These are phyloP conservation scores for Luzula sylvatica DNA, from an alignment of 176 grass and related monocot genomes.

Conservation along the genomic window DNA sequence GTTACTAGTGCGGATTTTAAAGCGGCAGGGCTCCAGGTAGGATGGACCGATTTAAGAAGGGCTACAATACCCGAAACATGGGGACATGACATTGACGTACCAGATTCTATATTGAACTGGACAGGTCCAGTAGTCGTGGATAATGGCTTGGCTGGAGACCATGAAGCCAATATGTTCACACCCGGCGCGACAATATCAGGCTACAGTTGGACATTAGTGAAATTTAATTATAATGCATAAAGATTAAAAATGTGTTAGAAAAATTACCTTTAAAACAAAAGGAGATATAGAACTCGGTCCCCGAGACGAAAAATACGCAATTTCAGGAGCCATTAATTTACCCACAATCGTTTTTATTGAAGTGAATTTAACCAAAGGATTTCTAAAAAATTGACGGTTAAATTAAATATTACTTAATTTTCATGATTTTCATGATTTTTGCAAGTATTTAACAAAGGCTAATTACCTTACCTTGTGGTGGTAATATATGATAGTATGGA, in stretches of 20 bases:
- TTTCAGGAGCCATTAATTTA: constrained; percentile 70
- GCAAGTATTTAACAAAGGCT: too few relatives aligned
- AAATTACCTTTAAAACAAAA: constrained; percentile 66
- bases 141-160: constrained; percentile 62
- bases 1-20: constrained; percentile 91
- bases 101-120: constrained; percentile 83
- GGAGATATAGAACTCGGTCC: constrained; percentile 85
- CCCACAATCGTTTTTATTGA: constrained; percentile 57
- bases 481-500: constrained; percentile 60
- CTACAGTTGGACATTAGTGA: constrained; percentile 15
- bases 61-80: constrained; percentile 64
- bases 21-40: constrained; percentile 78
- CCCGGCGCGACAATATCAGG: constrained; percentile 81
- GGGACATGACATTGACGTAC: constrained; percentile 91
- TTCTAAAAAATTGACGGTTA: constrained; percentile 24
- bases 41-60: constrained; percentile 81
- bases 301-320: constrained; percentile 90
- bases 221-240: neutral
- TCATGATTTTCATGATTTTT: neutral
- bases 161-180: constrained; percentile 93
- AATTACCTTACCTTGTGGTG: constrained; percentile 41
- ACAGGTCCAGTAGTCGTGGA: constrained; percentile 41
- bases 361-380: constrained; percentile 52
- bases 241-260: too few relatives aligned
- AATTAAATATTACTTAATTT: too few relatives aligned